Base-by-base conservation (phyloP, 768 basidiomycete genomes). In the Russula emetica region DNA sequence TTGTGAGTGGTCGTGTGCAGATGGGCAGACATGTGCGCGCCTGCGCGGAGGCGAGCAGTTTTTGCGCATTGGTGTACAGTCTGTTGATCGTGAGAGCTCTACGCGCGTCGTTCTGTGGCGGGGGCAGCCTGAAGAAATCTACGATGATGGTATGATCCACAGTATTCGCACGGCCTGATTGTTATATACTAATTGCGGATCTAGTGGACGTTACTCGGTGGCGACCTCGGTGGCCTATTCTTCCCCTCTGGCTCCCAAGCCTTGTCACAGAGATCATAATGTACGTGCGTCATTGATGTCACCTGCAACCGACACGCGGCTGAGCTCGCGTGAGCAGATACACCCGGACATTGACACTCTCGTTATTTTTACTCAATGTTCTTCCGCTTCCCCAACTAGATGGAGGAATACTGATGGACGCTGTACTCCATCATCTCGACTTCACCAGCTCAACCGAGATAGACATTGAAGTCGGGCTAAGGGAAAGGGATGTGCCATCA, bases 281-380 rank as follows among this genome's bases (percentile, higher is more conserved):
- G 90, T 92, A 68, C 63, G 90, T 92, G 69, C 62, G 86, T 79
- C n/a, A 5, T 32, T 44, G 14, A 30, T 11, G 22, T 50, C 38
- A 38, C 16, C 34, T 55, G 38, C 36, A 34, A 16, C 38, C 16
- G 34, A 1, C 28, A 32, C 26, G 26, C 34, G 14, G 53, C 44
- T 51, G 16, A 61, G 53, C 42, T 8, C 16, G 8, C 18, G 8
- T 54, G 24, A 34, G 18, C 47, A 88, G 89, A 64, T 90, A 89
- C 64, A 73, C 85, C 63, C 74, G 77, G 38, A 82, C 83, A 70
- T 79, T 89, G 2, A 84, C 85, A n/a, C 73, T 94, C 36, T 93
- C 91, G 3, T 77, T 95, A 1, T 93, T 83, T 72, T 74, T 93
- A 62, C 85, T 94, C 77, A 95, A 95, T 72, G 80, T 91, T 30